Evolutionary conservation across 2,329 filamentous ascomycete genomes (phyloP).

Genomic region (Neofusicoccum sp.): DNA sequence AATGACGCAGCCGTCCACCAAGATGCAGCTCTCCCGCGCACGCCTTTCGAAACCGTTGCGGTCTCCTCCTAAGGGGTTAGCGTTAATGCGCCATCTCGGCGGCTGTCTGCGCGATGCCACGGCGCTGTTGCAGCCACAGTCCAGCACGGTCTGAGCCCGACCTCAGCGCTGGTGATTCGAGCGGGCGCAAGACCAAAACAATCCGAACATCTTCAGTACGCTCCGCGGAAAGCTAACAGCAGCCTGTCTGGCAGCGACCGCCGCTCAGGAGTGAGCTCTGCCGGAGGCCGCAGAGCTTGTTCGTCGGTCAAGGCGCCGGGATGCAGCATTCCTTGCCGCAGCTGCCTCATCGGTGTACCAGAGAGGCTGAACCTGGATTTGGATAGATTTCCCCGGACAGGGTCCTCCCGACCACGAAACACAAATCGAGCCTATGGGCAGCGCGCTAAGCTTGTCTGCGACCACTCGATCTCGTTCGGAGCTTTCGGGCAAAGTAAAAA

Average conservation of each 20-base stretch:
- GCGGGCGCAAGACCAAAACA: not conserved
- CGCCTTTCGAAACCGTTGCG: constrained; percentile 1
- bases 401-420: not conserved
- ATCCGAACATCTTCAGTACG: not conserved
- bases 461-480: not conserved
- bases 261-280: not conserved
- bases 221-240: not conserved
- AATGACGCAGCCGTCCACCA: not conserved
- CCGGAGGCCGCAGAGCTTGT: not conserved
- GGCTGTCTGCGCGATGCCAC: not conserved
- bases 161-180: not conserved
- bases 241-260: not conserved
- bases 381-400: not conserved
- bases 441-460: not conserved
- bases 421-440: not conserved
- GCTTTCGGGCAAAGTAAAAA: not conserved
- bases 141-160: too few species aligned
- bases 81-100: constrained; percentile 5
- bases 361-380: not conserved
- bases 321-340: not conserved
- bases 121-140: not conserved
- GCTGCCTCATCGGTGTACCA: not conserved
- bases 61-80: not conserved
- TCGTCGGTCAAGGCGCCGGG: not conserved
- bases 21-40: not conserved